Conservation (phyloP, 208 protist species). For the Acanthamoeba sp. region DNA sequence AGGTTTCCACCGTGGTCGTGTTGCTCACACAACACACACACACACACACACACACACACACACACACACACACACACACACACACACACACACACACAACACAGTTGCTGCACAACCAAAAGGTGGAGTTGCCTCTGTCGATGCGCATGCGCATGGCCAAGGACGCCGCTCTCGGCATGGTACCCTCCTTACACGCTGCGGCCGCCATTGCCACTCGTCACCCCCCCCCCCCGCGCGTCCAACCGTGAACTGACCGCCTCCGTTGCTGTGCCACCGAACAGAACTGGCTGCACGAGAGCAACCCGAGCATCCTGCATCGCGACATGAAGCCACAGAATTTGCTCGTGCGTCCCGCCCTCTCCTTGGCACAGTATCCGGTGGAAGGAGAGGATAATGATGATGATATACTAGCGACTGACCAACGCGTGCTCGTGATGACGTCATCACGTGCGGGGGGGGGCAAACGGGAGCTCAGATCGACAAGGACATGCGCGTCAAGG, state of each 20-base stretch:
- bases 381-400: no score
- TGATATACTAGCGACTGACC: no score
- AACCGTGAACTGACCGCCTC: background rate
- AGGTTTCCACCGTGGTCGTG: no score
- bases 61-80: no score
- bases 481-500: constrained; percentile 65
- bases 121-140: constrained; percentile 19
- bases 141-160: constrained; percentile 78
- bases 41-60: no score
- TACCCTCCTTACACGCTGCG: background rate
- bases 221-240: no score
- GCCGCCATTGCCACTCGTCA: background rate
- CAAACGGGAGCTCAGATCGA: no score
- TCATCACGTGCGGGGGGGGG: no score
- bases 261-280: background rate
- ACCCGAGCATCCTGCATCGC: constrained; percentile 84
- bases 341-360: background rate
- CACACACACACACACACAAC: no score
- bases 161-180: constrained; percentile 84
- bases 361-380: no score
- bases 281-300: constrained; percentile 83
- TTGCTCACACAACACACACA: no score
- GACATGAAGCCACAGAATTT: constrained; percentile 83
- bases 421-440: no score
- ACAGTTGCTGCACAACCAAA: constrained; percentile 76